phyloP scores from a whole-genome alignment of 805 yeast species.

The Grigorovia jiainica region DNA sequence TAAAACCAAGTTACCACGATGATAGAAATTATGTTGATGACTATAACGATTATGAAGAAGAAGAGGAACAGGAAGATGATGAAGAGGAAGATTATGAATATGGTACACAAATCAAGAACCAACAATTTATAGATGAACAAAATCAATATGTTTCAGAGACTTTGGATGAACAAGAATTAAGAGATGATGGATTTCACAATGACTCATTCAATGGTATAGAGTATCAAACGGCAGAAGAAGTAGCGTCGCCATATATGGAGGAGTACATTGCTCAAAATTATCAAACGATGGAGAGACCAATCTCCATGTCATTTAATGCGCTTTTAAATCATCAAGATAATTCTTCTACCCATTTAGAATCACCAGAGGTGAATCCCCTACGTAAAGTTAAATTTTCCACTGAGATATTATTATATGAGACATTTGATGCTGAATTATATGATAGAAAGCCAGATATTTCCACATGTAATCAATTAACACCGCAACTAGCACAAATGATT shows the following conservation, averaged over 20 bases:
- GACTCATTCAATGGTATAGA: slow-evolving; percentile 19
- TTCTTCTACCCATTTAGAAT: slow-evolving; percentile 16
- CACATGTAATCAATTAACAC: slow-evolving; percentile 86
- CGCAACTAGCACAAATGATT: slow-evolving; percentile 74
- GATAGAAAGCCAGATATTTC: slow-evolving; percentile 90
- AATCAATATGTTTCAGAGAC: no score
- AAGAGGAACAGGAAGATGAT: no score
- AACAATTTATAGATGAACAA: no score
- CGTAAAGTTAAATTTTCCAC: slow-evolving; percentile 50
- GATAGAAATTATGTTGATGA: no score
- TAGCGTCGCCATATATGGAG: slow-evolving; percentile 5
- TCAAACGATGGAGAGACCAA: slow-evolving; percentile 21
- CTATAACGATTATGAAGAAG: no score
- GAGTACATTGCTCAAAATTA: slow-evolving; percentile 2
- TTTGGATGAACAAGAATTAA: no score
- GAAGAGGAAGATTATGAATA: no score
- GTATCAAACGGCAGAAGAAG: background rate
- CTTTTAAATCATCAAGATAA: slow-evolving; percentile 39
- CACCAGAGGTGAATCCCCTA: slow-evolving; percentile 15
- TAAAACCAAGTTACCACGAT: no score
- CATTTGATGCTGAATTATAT: slow-evolving; percentile 73
- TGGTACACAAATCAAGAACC: background rate
- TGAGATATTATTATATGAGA: slow-evolving; percentile 73
- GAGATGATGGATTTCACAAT: slow-evolving; percentile 17
- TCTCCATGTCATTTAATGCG: slow-evolving; percentile 51